Conservation (phyloP, 805 yeast species). For the Metschnikowia matae region DNA sequence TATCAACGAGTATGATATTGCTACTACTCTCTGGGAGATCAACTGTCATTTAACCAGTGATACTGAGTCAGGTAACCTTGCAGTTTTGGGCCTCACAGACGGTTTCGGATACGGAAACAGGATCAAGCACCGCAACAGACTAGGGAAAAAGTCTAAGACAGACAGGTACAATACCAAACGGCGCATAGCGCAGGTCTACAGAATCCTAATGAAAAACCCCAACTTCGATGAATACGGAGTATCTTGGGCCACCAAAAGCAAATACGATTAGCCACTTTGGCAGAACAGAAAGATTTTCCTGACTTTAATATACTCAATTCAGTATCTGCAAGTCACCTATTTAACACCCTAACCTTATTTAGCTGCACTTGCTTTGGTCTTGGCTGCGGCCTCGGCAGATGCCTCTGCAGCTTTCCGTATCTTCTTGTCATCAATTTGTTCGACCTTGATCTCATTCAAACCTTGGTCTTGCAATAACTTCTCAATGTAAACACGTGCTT, state of each 20-base stretch:
- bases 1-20: conserved; percentile 15
- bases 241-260: conserved; percentile 17
- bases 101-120: conserved; percentile 23
- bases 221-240: conserved; percentile 17
- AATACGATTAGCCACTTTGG: conserved; percentile 11
- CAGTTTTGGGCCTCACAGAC: conserved; percentile 20
- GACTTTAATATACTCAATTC: background rate
- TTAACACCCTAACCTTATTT: background rate
- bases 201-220: conserved; percentile 16
- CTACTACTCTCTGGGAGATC: conserved; percentile 22
- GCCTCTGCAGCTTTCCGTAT: conserved; percentile 44
- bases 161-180: conserved; percentile 20
- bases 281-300: background rate
- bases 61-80: conserved; percentile 20
- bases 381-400: conserved; percentile 13
- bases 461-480: conserved; percentile 77
- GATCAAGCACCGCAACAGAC: conserved; percentile 15
- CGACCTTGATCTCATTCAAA: conserved; percentile 80
- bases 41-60: conserved; percentile 21
- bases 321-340: background rate
- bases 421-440: conserved; percentile 77
- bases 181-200: conserved; percentile 18
- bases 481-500: conserved; percentile 72
- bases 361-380: conserved; percentile 1
- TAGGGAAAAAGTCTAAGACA: conserved; percentile 19